These are phyloP conservation scores for Hansenula sp. DNA, from an alignment of 1,139 yeast species.

Conservation along the genomic window DNA sequence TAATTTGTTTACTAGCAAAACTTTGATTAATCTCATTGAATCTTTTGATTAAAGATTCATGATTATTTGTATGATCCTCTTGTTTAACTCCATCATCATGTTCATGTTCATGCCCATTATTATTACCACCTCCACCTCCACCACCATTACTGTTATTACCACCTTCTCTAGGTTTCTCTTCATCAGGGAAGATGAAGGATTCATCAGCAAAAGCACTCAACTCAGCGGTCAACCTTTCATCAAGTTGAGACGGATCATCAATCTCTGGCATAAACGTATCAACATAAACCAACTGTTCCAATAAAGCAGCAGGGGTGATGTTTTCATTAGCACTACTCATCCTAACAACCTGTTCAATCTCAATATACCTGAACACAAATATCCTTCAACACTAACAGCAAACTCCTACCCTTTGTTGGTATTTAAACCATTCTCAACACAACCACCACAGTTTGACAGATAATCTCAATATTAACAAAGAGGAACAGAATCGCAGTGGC, in stretches of 20 bases:
- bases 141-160: conserved; percentile 11
- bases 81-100: conserved; percentile 1
- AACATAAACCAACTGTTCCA: conserved; percentile 74
- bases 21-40: conserved; percentile 8
- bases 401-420: no score
- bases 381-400: no score
- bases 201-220: conserved; percentile 80
- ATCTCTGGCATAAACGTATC: conserved; percentile 63
- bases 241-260: conserved; percentile 43
- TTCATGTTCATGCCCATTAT: no score
- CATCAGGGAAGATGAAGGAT: conserved; percentile 73
- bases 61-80: conserved; percentile 1
- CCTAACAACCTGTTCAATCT: no score
- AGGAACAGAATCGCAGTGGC: no score
- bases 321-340: conserved; percentile 22
- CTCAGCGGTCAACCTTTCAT: conserved; percentile 68
- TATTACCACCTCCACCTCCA: conserved; percentile 8
- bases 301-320: conserved; percentile 59
- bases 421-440: no score
- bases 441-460: no score
- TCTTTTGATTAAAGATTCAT: conserved; percentile 8
- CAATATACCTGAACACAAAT: no score
- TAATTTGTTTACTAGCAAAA: background rate
- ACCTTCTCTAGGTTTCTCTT: conserved; percentile 51
- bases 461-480: no score